A percentile compares a stretch with the other conserved stretches of the same genome.
These are phyloP conservation scores for Tilletia caries DNA, from an alignment of 1,284 basidiomycete species.

Conservation along the genomic window DNA sequence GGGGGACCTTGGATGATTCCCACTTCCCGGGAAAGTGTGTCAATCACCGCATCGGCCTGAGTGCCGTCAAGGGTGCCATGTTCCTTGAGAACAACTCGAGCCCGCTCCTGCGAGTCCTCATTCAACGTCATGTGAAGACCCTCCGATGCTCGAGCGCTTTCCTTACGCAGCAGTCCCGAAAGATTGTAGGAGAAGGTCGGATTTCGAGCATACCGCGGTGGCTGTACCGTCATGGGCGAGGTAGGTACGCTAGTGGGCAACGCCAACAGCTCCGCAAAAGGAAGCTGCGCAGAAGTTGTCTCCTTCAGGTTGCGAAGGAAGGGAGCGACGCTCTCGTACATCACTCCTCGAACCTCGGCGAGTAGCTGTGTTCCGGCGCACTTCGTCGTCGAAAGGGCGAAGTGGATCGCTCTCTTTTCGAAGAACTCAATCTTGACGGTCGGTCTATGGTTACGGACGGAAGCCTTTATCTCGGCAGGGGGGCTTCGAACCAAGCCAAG, in stretches of 20 bases:
- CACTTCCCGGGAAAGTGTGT: slow-evolving; percentile 63
- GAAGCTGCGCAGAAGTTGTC: slow-evolving; percentile 60
- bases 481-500: slow-evolving; percentile 60
- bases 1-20: slow-evolving; percentile 71
- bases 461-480: slow-evolving; percentile 47
- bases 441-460: background rate
- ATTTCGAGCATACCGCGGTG: slow-evolving; percentile 59
- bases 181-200: slow-evolving; percentile 61
- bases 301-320: slow-evolving; percentile 62
- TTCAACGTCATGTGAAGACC: slow-evolving; percentile 28
- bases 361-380: slow-evolving; percentile 39
- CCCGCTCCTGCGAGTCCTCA: slow-evolving; percentile 55
- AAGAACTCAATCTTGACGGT: background rate
- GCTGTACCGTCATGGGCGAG: slow-evolving; percentile 52
- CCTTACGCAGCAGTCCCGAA: slow-evolving; percentile 55
- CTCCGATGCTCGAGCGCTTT: slow-evolving; percentile 52
- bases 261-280: slow-evolving; percentile 61
- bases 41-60: slow-evolving; percentile 67
- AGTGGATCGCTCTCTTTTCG: background rate
- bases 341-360: slow-evolving; percentile 63
- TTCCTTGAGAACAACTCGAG: slow-evolving; percentile 56
- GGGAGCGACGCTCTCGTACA: slow-evolving; percentile 65
- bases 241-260: slow-evolving; percentile 53
- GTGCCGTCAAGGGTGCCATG: slow-evolving; percentile 62
- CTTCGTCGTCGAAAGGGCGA: too few species aligned